These are phyloP conservation scores for Venturia asperata DNA, from an alignment of 2,329 filamentous ascomycete genomes.

Conservation along the genomic window DNA sequence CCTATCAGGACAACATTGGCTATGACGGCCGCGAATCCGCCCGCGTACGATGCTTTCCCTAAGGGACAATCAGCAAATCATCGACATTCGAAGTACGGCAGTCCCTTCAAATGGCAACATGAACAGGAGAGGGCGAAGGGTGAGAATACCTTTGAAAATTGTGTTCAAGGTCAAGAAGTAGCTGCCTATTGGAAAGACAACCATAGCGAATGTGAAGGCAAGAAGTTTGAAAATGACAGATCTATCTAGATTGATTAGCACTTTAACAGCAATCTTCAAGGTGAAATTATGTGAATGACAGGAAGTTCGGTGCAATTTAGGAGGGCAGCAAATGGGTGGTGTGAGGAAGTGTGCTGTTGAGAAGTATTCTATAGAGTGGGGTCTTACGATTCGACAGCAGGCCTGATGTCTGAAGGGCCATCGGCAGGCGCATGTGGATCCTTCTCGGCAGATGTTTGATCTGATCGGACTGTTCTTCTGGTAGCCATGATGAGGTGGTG, in stretches of 20 bases:
- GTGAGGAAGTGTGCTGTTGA: neutral
- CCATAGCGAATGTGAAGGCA: constrained; percentile 86
- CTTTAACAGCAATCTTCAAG: neutral
- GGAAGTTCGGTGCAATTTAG: neutral
- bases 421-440: constrained; percentile 8
- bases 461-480: constrained; percentile 4
- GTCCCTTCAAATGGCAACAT: neutral
- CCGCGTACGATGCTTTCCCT: constrained; percentile 88
- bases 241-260: neutral
- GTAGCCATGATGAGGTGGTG: neutral
- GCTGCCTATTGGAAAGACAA: constrained; percentile 74
- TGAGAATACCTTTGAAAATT: constrained; percentile 62
- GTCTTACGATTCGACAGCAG: constrained; percentile 71
- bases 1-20: constrained; percentile 84
- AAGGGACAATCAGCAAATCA: constrained; percentile 5
- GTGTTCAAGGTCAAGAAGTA: constrained; percentile 77
- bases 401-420: constrained; percentile 58
- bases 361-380: neutral
- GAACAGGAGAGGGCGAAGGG: neutral
- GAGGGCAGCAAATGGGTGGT: neutral
- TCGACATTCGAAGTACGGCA: neutral
- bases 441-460: constrained; percentile 2
- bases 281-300: neutral
- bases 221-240: constrained; percentile 80
- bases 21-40: constrained; percentile 75